A percentile compares a stretch with the other conserved stretches of the same genome.
phyloP scores from a whole-genome alignment of 208 protist genomes.

The Phytomonas serpens region DNA sequence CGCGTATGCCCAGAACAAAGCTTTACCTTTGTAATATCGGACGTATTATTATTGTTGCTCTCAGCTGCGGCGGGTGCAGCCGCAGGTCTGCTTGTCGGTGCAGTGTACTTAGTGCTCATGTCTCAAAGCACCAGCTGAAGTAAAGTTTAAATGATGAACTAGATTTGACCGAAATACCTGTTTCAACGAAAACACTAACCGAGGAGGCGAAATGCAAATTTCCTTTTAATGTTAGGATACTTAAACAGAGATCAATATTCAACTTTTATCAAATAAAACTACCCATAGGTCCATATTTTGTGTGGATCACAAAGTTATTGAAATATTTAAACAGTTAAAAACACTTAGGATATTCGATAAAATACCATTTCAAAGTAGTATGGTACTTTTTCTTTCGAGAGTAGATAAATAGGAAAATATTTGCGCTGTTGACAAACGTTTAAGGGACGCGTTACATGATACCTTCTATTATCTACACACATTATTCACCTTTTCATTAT shows the following conservation, averaged over 20 bases:
- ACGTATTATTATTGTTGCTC: conserved; percentile 10
- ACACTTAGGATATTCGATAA: neutral
- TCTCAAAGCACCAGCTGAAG: neutral
- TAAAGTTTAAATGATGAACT: neutral
- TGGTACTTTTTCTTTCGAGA: neutral
- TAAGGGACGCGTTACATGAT: neutral
- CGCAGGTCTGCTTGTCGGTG: conserved; percentile 37
- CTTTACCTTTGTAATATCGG: conserved; percentile 76
- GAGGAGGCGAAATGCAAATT: neutral
- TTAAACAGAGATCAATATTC: neutral
- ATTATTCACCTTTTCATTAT: conserved; percentile 4
- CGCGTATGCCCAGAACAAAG: conserved; percentile 88
- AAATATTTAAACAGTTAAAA: neutral
- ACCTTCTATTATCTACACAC: conserved; percentile 5
- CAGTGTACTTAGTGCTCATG: conserved; percentile 54
- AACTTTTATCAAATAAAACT: neutral
- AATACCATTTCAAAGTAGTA: neutral
- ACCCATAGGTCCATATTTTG: neutral
- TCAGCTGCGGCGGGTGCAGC: conserved; percentile 18
- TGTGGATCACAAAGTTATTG: neutral
- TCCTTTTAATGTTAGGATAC: neutral
- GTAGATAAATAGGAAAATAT: neutral
- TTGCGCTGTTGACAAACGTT: neutral
- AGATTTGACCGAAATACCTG: neutral
- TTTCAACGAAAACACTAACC: neutral